phyloP scores from a whole-genome alignment of 2,329 filamentous ascomycete genomes.

The Thelonectria olida region DNA sequence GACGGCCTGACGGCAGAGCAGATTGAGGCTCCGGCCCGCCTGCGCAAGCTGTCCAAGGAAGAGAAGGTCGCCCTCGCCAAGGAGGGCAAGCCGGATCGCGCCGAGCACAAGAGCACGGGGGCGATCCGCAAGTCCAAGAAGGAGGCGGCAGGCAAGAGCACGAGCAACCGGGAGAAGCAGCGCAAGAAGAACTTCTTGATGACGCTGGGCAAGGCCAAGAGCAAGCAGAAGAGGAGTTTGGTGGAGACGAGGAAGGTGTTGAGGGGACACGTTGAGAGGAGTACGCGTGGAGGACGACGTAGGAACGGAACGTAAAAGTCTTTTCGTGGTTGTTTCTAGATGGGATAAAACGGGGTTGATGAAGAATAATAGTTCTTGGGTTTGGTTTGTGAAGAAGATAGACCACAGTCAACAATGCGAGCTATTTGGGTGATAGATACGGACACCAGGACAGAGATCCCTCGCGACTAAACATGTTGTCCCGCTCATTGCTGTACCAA shows the following conservation, averaged over 20 bases:
- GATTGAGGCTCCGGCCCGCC: constrained; percentile 84
- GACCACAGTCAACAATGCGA: not conserved
- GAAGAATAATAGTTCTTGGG: not conserved
- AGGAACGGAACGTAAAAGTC: constrained; percentile 65
- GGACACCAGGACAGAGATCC: no score
- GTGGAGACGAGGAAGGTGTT: constrained; percentile 84
- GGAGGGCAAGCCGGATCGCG: constrained; percentile 80
- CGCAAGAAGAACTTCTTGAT: constrained; percentile 99
- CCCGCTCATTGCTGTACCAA: no score
- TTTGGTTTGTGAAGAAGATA: not conserved
- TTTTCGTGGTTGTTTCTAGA: not conserved
- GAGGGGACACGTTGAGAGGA: constrained; percentile 81
- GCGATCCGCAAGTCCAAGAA: constrained; percentile 89
- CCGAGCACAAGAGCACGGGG: constrained; percentile 86
- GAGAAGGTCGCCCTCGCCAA: constrained; percentile 85
- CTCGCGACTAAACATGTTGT: no score
- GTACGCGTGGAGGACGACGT: constrained; percentile 84
- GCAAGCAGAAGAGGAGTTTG: constrained; percentile 94
- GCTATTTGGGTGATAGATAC: not conserved
- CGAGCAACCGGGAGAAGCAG: constrained; percentile 96
- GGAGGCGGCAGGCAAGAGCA: constrained; percentile 89
- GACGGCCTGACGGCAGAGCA: constrained; percentile 90
- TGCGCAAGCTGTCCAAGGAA: constrained; percentile 88
- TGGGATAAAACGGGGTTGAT: not conserved
- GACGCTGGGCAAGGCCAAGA: constrained; percentile 95